phyloP scores from a whole-genome alignment of 805 yeast species.

The Groenewaldozyma salmanticensis region DNA sequence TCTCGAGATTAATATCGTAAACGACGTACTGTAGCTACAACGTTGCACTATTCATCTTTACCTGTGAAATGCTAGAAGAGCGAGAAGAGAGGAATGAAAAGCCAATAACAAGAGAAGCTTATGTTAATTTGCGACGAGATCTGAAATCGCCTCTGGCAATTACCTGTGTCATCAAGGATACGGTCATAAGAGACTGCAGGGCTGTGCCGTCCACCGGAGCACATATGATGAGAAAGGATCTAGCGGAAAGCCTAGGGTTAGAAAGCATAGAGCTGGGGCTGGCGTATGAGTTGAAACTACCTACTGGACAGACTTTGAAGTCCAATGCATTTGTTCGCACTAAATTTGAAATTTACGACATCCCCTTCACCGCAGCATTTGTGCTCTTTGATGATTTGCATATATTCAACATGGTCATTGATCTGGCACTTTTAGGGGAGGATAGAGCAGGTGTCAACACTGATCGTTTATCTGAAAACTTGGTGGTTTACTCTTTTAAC shows the following conservation, averaged over 20 bases:
- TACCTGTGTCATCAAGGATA: neutral
- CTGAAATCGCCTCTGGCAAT: neutral
- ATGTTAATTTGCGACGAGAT: neutral
- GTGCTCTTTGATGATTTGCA: neutral
- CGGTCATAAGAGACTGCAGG: slow-evolving; percentile 2
- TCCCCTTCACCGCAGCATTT: neutral
- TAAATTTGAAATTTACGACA: neutral
- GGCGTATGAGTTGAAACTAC: neutral
- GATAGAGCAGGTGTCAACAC: neutral
- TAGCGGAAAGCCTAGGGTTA: neutral
- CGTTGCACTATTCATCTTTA: too few relatives aligned
- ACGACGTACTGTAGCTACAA: too few relatives aligned
- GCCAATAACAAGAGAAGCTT: neutral
- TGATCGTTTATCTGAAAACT: neutral
- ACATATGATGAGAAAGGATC: neutral
- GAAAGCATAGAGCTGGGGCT: neutral
- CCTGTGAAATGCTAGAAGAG: too few relatives aligned
- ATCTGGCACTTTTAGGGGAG: neutral
- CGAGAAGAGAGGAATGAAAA: too few relatives aligned
- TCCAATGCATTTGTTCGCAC: neutral
- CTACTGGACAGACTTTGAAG: neutral
- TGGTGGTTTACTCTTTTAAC: too few relatives aligned
- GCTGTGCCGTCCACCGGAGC: neutral
- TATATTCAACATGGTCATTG: neutral
- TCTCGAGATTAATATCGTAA: too few relatives aligned